phyloP scores from a whole-genome alignment of 257 asterid species.

The Thymus mandschuricus region DNA sequence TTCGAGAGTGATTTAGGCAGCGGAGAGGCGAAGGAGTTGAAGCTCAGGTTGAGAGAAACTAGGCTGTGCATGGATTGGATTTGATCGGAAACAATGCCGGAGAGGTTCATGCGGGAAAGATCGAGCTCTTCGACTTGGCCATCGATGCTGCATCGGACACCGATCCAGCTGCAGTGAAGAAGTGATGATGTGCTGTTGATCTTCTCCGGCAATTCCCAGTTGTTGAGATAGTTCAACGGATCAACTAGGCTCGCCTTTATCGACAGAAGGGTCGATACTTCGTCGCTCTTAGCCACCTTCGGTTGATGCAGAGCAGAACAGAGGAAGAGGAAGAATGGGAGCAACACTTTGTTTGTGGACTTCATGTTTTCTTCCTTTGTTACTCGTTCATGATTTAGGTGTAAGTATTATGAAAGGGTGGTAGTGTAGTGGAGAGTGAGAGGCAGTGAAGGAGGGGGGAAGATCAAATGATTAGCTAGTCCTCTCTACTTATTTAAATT shows the following conservation, averaged over 20 bases:
- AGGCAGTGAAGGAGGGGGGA: slow-evolving; percentile 30
- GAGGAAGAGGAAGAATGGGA: slow-evolving; percentile 31
- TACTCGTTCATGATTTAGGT: slow-evolving; percentile 25
- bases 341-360: slow-evolving; percentile 26
- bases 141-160: slow-evolving; percentile 63
- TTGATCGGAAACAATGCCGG: slow-evolving; percentile 53
- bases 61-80: slow-evolving; percentile 50
- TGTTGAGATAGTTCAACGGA: slow-evolving; percentile 53
- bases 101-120: slow-evolving; percentile 70
- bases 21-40: slow-evolving; percentile 59
- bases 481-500: too few relatives aligned
- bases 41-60: slow-evolving; percentile 44
- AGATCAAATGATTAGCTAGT: slow-evolving; percentile 29
- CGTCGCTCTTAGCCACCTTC: slow-evolving; percentile 24
- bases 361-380: slow-evolving; percentile 25
- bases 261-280: slow-evolving; percentile 51
- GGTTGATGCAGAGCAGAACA: slow-evolving; percentile 25
- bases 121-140: slow-evolving; percentile 57
- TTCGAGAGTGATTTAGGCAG: slow-evolving; percentile 56
- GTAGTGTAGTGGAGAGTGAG: not conserved
- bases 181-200: slow-evolving; percentile 33
- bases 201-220: slow-evolving; percentile 52
- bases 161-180: slow-evolving; percentile 70
- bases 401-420: not conserved
- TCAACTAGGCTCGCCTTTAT: slow-evolving; percentile 55